phyloP scores from a whole-genome alignment of 352 stramenopile genomes.

The Pythium sukuiense region DNA sequence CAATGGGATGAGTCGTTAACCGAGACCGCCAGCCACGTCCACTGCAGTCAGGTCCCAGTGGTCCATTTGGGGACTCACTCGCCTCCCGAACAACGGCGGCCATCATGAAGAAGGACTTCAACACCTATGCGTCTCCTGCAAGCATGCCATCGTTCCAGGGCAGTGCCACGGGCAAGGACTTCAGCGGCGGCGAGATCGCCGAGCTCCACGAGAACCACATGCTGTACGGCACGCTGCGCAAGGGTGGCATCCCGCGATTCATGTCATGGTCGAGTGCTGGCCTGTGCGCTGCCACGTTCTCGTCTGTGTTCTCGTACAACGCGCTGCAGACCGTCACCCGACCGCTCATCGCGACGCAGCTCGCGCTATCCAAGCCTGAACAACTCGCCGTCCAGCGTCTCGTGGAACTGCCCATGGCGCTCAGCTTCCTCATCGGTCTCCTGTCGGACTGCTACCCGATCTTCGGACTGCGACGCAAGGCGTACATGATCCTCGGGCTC shows the following conservation, averaged over 20 bases:
- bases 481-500: slow-evolving; percentile 35
- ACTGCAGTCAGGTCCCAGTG: not conserved
- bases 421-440: slow-evolving; percentile 36
- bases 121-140: not conserved
- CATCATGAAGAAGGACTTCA: not conserved
- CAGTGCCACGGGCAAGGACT: not conserved
- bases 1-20: not conserved
- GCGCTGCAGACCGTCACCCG: slow-evolving; percentile 16
- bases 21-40: not conserved
- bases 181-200: not conserved
- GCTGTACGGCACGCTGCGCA: slow-evolving; percentile 33
- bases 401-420: slow-evolving; percentile 30
- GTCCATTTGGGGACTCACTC: not conserved
- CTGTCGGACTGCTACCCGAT: slow-evolving; percentile 38
- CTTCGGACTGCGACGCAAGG: slow-evolving; percentile 33
- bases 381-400: slow-evolving; percentile 23
- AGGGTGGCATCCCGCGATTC: slow-evolving; percentile 25
- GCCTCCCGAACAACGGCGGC: not conserved
- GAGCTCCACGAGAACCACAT: slow-evolving; percentile 23
- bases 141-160: not conserved
- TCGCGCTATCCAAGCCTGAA: slow-evolving; percentile 20
- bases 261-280: slow-evolving; percentile 25
- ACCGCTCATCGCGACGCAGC: slow-evolving; percentile 26
- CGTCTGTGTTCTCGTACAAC: slow-evolving; percentile 28
- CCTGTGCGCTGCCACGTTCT: slow-evolving; percentile 20